phyloP scores from a whole-genome alignment of 1,284 basidiomycete species.

The Trametes hirsuta region DNA sequence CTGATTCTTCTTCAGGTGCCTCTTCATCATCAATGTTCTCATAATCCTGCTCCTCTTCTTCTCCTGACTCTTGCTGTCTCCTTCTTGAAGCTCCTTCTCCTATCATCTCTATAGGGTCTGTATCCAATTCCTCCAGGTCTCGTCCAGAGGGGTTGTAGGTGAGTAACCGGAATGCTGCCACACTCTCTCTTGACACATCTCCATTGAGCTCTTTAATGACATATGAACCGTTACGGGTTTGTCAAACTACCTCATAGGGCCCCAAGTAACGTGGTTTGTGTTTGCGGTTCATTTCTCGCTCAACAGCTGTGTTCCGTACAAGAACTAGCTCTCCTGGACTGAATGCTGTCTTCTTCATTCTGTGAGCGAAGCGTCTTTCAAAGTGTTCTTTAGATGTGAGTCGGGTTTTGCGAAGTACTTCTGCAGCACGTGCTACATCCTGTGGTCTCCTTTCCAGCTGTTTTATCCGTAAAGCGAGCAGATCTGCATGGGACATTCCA shows the following conservation, averaged over 20 bases:
- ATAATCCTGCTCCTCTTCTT: no score
- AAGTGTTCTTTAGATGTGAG: conserved; percentile 3
- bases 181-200: not conserved
- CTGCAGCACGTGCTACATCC: not conserved
- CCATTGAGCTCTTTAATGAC: conserved; percentile 21
- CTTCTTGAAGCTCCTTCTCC: not conserved
- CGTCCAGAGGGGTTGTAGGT: not conserved
- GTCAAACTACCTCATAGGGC: conserved; percentile 25
- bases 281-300: conserved; percentile 3
- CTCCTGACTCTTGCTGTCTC: no score
- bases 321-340: not conserved
- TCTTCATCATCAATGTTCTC: no score
- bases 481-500: not conserved
- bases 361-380: conserved; percentile 2
- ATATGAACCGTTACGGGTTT: conserved; percentile 34
- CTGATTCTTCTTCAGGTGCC: no score
- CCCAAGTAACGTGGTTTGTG: conserved; percentile 2
- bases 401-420: not conserved
- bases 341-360: not conserved
- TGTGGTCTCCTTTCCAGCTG: not conserved
- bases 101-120: not conserved
- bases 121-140: not conserved
- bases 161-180: conserved; percentile 4
- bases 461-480: not conserved
- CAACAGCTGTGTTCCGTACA: not conserved